phyloP scores from a whole-genome alignment of 495 filamentous ascomycete genomes.

The Podospora bellae-mahoneyi region DNA sequence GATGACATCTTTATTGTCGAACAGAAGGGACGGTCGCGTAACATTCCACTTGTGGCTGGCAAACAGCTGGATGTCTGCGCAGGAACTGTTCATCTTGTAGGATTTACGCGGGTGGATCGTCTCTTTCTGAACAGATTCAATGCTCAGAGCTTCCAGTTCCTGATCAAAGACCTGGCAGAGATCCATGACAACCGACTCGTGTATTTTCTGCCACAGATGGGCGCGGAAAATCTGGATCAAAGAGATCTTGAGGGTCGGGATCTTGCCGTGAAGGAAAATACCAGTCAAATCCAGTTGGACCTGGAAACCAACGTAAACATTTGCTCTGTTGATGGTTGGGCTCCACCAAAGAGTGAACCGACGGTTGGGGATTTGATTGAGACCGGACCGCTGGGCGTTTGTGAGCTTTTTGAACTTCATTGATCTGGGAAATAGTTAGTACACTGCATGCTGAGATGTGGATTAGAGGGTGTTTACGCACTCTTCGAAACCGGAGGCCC shows the following conservation, averaged over 20 bases:
- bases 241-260: conserved; percentile 97
- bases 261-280: conserved; percentile 99
- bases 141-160: conserved; percentile 91
- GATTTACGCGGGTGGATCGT: conserved; percentile 99
- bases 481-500: conserved; percentile 50
- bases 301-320: conserved; percentile 95
- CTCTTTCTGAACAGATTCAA: conserved; percentile 99
- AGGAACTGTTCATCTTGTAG: conserved; percentile 99
- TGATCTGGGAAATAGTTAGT: conserved; percentile 37
- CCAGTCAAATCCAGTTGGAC: conserved; percentile 97
- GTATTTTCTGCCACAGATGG: conserved; percentile 99
- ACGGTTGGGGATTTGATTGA: conserved; percentile 99
- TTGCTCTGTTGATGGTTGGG: conserved; percentile 73
- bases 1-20: conserved; percentile 95
- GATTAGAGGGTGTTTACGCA: not conserved
- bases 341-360: conserved; percentile 99
- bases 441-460: conserved; percentile 58
- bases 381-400: conserved; percentile 95
- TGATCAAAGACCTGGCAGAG: conserved; percentile 99
- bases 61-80: conserved; percentile 96
- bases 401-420: conserved; percentile 99
- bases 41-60: conserved; percentile 99
- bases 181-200: conserved; percentile 99
- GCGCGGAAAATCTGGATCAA: conserved; percentile 99
- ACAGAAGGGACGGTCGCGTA: conserved; percentile 84